Base-by-base conservation (phyloP, 371 early-diverging fungal species). In the Mucor plumbeus region DNA sequence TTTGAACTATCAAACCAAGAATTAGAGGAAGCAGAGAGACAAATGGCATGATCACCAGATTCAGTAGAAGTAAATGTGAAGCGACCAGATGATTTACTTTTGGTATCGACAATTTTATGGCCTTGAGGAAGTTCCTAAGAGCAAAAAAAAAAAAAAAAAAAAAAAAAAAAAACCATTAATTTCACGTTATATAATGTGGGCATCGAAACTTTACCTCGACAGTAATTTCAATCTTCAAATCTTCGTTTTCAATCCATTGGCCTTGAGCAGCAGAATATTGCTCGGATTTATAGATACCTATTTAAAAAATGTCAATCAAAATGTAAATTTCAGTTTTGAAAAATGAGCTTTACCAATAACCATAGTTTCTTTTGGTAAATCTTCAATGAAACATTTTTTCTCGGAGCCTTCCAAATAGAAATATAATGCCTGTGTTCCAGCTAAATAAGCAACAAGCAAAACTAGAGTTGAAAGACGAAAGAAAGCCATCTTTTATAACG, bases 311-410 rank as follows among this genome's bases (percentile, higher is more conserved):
- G 36, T 11, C 17, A 38, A 21, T 19, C 19, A 36, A 44, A 47
- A 68, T 10, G 57, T 14, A 13, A 34, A 33, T 13, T 21, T 19
- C 4, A 48, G n/a, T 48, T 2, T 21, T 26, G 26, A 48, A 44
- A 15, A 48, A 9, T 19, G 38, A 26, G 43, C 43, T 43, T 60
- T 78, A 92, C 93, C 94, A 65, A 88, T 88, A 39, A 96, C 93
- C 69, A 91, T 84, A 41, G 96, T 95, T 66, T 95, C 94, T 70
- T 88, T 90, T 33, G 97, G 96, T 56, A 97, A 85, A 72, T 97
- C 97, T 74, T 98, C 97, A 33, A 94, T 81, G 75, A 98, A 98
- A 83, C 99, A 98, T 76, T 93, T 91, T 75, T 88, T 88, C 71
- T 95, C 93, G 58, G 83, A 80, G 26, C 94, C 92, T 64, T 96